Conservation (phyloP, 2,329 filamentous ascomycete species). For the Chaetomium strumarium region DNA sequence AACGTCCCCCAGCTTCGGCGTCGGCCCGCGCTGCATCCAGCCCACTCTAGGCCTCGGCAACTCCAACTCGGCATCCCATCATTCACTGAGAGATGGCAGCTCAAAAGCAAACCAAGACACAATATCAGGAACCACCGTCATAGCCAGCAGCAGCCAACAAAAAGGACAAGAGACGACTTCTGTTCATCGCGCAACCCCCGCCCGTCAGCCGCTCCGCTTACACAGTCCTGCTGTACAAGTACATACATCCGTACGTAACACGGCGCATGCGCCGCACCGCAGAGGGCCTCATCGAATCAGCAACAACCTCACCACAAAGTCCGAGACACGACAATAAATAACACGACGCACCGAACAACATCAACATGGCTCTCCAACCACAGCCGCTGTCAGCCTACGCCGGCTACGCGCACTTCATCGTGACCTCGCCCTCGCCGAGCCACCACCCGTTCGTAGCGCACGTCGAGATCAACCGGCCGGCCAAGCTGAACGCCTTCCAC, state of each 20-base stretch:
- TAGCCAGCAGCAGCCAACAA: neutral
- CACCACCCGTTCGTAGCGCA: slow-evolving; percentile 65
- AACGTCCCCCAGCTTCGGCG: slow-evolving; percentile 3
- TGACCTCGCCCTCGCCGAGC: slow-evolving; percentile 54
- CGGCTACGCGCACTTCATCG: slow-evolving; percentile 61
- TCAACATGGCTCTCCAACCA: slow-evolving; percentile 16
- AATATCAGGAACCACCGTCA: too few species aligned
- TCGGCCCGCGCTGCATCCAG: slow-evolving; percentile 8
- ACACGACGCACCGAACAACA: too few species aligned
- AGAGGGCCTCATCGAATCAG: neutral
- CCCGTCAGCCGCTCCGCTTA: too few species aligned
- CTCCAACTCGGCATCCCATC: neutral
- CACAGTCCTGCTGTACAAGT: neutral
- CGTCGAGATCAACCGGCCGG: slow-evolving; percentile 82
- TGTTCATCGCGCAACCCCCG: too few species aligned
- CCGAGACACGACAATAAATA: neutral
- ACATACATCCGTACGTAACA: neutral
- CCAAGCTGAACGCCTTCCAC: slow-evolving; percentile 84
- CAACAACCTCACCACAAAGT: neutral
- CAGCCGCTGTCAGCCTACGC: slow-evolving; percentile 32
- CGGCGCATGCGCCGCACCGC: too few species aligned
- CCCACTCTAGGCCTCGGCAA: slow-evolving; percentile 13
- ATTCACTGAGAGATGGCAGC: slow-evolving; percentile 1
- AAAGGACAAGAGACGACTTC: too few species aligned
- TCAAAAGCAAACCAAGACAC: neutral